Evolutionary conservation across 2,329 filamentous ascomycete species (phyloP), one percentile per base, ranked within the genome.

Genomic region (Colletotrichum camelliae): DNA sequence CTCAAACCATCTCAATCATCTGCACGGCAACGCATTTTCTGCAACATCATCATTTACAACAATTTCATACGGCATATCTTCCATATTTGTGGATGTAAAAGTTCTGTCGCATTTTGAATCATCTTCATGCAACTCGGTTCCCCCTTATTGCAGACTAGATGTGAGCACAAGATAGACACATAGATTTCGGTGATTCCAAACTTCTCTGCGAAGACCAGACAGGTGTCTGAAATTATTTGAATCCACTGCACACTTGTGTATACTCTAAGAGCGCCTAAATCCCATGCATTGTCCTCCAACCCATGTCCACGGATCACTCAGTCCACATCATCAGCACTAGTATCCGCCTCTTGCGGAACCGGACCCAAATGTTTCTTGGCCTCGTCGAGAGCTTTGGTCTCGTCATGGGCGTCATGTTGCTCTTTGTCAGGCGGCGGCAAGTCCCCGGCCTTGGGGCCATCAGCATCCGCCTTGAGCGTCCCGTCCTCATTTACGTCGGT

Each of bases 401-500:
- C 84, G 31, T 86, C 82, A 43, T 83, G 77, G 1, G 37, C 13
- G 27, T 78, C 78, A 2, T 79, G 81, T 5, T 81, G 72, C 72
- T 81, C 70, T 39, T 79, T 72, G 27, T 79, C 62, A 3, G 70
- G 37, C 33, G 35, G 48, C 33, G 52, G 70, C 12, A 67, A 61
- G n/a, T 77, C 66, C 7, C 74, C 70, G 18, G 79, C 80, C 67
- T 82, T 80, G 33, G 81, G 81, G 55, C 84, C 81, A 21, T 81
- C 82, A 0, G 85, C 85, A 1, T 83, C 83, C 15, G 80, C 78
- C 79, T 90, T 92, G 10, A 92, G 81, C 1, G 86, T 87, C 2
- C 91, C 91, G 67, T 92, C 87, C 75, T 92, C 89, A 77, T 91
- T 88, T 39, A 93, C 86, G 77, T 94, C 89, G 62, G 94, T 92